Conservation (phyloP, 208 protist species). For the Crithidia acanthocephali region DNA sequence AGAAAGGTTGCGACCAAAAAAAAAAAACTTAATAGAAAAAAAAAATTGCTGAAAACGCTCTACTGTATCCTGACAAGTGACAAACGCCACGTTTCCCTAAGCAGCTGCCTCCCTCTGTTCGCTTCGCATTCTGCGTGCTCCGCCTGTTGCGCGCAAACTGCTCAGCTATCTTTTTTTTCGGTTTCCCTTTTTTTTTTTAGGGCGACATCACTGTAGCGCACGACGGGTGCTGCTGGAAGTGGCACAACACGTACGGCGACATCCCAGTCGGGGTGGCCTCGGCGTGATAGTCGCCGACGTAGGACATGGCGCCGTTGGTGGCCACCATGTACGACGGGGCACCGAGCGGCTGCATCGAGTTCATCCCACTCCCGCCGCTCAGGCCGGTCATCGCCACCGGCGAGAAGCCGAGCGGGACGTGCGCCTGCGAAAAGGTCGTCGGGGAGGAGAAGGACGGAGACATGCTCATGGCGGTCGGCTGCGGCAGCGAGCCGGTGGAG, state of each 20-base stretch:
- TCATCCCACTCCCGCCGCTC: conserved; percentile 3
- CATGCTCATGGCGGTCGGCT: conserved; percentile 17
- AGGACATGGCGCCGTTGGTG: conserved; percentile 3
- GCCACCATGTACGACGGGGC: conserved; percentile 31
- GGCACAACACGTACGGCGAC: conserved; percentile 32
- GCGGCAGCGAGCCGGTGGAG: conserved; percentile 16
- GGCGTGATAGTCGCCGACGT: conserved; percentile 20
- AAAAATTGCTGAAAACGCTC: not conserved
- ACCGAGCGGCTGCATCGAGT: conserved; percentile 27
- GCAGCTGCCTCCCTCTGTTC: no score
- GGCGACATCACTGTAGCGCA: conserved; percentile 35
- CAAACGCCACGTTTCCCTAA: not conserved
- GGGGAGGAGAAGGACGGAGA: conserved; percentile 25
- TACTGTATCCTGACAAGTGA: not conserved
- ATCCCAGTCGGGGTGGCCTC: conserved; percentile 20
- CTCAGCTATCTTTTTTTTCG: no score
- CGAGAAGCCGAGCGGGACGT: conserved; percentile 25
- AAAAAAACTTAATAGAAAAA: conserved; percentile 7
- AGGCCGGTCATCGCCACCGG: conserved; percentile 8
- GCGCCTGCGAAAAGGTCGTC: conserved; percentile 24
- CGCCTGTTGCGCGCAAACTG: no score
- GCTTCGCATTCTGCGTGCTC: no score
- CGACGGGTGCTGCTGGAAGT: conserved; percentile 28
- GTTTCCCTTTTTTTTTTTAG: not conserved
- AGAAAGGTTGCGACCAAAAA: not conserved